These are phyloP conservation scores for Tirmania nivea DNA, from an alignment of 495 filamentous ascomycete genomes.

Conservation along the genomic window DNA sequence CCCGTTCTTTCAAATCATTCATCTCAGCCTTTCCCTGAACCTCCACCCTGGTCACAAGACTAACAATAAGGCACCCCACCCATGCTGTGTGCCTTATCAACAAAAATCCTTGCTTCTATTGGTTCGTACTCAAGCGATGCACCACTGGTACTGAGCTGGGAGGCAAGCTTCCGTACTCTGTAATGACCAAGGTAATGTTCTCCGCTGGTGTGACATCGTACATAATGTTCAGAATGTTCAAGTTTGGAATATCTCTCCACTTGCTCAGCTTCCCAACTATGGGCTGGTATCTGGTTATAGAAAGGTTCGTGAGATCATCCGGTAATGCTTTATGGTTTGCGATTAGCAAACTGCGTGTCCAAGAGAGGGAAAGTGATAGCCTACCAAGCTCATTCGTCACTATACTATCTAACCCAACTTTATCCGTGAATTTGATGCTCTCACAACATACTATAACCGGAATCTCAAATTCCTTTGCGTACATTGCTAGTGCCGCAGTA, in stretches of 20 bases:
- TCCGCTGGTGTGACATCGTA: slow-evolving; percentile 88
- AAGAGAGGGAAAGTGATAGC: slow-evolving; percentile 11
- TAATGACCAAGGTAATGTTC: slow-evolving; percentile 71
- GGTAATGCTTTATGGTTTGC: background rate
- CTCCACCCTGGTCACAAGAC: too few species aligned
- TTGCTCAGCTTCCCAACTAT: slow-evolving; percentile 26
- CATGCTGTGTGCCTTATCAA: too few species aligned
- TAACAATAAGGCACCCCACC: too few species aligned
- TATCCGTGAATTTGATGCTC: slow-evolving; percentile 86
- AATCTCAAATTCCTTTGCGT: slow-evolving; percentile 46
- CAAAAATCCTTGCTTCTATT: background rate
- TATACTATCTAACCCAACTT: slow-evolving; percentile 72
- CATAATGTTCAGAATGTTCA: slow-evolving; percentile 63
- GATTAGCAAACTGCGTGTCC: background rate
- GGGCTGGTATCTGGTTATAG: slow-evolving; percentile 3
- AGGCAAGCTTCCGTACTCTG: slow-evolving; percentile 71
- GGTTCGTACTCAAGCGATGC: slow-evolving; percentile 23
- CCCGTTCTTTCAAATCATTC: too few species aligned
- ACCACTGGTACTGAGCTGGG: slow-evolving; percentile 57
- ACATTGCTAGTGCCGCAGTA: slow-evolving; percentile 74
- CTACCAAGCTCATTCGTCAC: slow-evolving; percentile 77
- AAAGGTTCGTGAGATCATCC: slow-evolving; percentile 1
- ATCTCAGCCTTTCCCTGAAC: too few species aligned
- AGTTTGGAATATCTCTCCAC: slow-evolving; percentile 39
- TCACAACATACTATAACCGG: slow-evolving; percentile 86